Evolutionary conservation across 2,329 filamentous ascomycete genomes (phyloP).

Genomic region (Colletotrichum euphorbiae): DNA sequence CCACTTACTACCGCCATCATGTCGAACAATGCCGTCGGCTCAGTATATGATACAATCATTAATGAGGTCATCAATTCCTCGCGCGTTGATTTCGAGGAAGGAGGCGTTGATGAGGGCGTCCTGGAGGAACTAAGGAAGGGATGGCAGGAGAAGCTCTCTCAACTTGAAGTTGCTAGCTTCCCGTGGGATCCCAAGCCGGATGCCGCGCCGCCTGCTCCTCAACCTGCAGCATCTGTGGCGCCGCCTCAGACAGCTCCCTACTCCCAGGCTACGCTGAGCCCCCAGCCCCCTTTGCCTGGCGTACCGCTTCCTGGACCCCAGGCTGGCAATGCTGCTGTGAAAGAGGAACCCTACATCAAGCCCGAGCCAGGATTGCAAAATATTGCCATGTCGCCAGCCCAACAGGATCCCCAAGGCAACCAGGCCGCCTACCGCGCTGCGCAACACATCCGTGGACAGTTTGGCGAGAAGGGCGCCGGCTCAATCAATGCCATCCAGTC

Average conservation of each 20-base stretch:
- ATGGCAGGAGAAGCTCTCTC: constrained; percentile 93
- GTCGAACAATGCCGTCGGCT: constrained; percentile 74
- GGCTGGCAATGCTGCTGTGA: constrained; percentile 52
- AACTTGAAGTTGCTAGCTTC: constrained; percentile 86
- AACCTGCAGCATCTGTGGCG: constrained; percentile 43
- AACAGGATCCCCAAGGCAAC: constrained; percentile 44
- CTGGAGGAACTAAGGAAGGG: constrained; percentile 86
- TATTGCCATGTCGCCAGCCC: constrained; percentile 36
- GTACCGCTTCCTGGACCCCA: constrained; percentile 43
- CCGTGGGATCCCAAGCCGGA: constrained; percentile 89
- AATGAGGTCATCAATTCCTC: constrained; percentile 92
- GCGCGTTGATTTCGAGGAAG: constrained; percentile 95
- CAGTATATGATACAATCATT: constrained; percentile 83
- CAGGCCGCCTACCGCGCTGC: constrained; percentile 67
- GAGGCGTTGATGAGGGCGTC: constrained; percentile 87
- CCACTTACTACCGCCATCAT: constrained; percentile 52
- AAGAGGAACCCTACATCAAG: constrained; percentile 61
- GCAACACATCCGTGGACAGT: constrained; percentile 68
- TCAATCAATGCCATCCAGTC: constrained; percentile 73
- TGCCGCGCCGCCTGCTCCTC: constrained; percentile 58
- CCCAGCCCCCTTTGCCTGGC: constrained; percentile 49
- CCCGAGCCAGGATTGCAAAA: constrained; percentile 56
- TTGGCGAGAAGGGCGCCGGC: constrained; percentile 72
- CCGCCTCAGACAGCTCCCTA: constrained; percentile 44
- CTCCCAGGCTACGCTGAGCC: constrained; percentile 52